Evolutionary conservation across 441 rosid genomes (phyloP), one percentile per base, ranked within the genome.

Genomic region (Gossypium laxum): DNA sequence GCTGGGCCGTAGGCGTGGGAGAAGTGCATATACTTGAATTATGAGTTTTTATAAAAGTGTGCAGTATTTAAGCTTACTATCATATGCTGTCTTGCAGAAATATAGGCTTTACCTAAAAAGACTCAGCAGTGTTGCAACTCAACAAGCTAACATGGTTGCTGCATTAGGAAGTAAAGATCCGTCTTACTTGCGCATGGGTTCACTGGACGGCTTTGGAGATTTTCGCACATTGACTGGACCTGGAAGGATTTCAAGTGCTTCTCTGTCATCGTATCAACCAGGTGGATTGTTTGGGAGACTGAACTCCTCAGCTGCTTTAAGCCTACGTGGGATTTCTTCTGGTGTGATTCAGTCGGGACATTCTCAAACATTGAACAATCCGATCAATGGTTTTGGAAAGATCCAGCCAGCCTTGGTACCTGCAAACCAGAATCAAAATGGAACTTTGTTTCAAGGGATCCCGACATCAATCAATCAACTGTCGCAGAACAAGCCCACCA

Each of bases 101-200:
- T 96, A 87, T 69, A 86, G 99, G 83, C 87, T 91, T 10, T 90
- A 86, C 84, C 84, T 96, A 77, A 96, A 88, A 81, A 85, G 86
- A 78, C 43, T 86, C 66, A 84, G 89, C 72, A 69, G 26, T 67
- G 83, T 73, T 65, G 75, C 87, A 52, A 50, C 82, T 66, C 82
- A 87, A 75, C 86, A 85, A 77, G 86, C 67, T 45, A 79, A 70
- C 72, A 76, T 83, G 81, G 86, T 68, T 71, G 81, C 85, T 45
- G 76, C 82, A 60, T 84, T 78, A 32, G 95, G 90, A 21, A 58
- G 80, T 65, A 87, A 80, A 79, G 94, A 91, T 54, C 62, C 91
- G 26, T 76, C 91, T 59, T 89, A 80, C 82, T 55, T 80, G 77
- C 84, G 72, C 0, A 82, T 86, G 81, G 73, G 80, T 59, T 80